Evolutionary conservation across 805 yeast species (phyloP).

Genomic region (Nakazawaea holstii): DNA sequence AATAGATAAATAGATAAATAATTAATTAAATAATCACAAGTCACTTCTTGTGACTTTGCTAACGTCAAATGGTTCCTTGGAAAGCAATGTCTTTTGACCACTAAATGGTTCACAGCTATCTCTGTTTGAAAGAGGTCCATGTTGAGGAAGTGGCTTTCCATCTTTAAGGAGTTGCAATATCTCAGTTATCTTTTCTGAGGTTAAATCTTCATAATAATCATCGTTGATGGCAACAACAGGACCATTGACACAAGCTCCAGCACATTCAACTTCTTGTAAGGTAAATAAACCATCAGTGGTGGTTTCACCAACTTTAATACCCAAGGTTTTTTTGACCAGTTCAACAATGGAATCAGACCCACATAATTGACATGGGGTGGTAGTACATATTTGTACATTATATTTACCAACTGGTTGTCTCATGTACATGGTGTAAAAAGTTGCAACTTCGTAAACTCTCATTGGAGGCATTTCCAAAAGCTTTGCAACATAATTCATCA

Average conservation of each 20-base stretch:
- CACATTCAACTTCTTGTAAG: slow-evolving; percentile 82
- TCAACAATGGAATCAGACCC: slow-evolving; percentile 76
- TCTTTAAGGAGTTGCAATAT: slow-evolving; percentile 57
- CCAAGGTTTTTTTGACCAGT: slow-evolving; percentile 56
- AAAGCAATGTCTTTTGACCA: slow-evolving; percentile 58
- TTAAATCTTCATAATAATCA: slow-evolving; percentile 78
- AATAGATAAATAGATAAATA: slow-evolving; percentile 1
- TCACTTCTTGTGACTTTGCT: slow-evolving; percentile 69
- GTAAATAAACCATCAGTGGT: slow-evolving; percentile 73
- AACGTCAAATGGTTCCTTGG: slow-evolving; percentile 62
- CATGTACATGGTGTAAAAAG: slow-evolving; percentile 88
- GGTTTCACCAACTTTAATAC: slow-evolving; percentile 72
- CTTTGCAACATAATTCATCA: slow-evolving; percentile 87
- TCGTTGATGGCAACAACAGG: slow-evolving; percentile 86
- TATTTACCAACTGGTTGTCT: slow-evolving; percentile 82
- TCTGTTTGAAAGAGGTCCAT: slow-evolving; percentile 73
- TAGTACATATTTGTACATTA: slow-evolving; percentile 81
- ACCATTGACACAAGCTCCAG: slow-evolving; percentile 89
- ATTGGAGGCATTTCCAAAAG: slow-evolving; percentile 85
- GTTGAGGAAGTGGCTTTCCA: slow-evolving; percentile 48
- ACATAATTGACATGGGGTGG: slow-evolving; percentile 85
- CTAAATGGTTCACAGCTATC: slow-evolving; percentile 71
- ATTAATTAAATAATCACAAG: slow-evolving; percentile 29
- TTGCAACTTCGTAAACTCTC: slow-evolving; percentile 91
- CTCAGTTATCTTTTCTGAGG: slow-evolving; percentile 56